A percentile compares a stretch with the other conserved stretches of the same genome.
These are phyloP conservation scores for Rhizopus sp. DNA, from an alignment of 371 early-diverging fungal species.

Conservation along the genomic window DNA sequence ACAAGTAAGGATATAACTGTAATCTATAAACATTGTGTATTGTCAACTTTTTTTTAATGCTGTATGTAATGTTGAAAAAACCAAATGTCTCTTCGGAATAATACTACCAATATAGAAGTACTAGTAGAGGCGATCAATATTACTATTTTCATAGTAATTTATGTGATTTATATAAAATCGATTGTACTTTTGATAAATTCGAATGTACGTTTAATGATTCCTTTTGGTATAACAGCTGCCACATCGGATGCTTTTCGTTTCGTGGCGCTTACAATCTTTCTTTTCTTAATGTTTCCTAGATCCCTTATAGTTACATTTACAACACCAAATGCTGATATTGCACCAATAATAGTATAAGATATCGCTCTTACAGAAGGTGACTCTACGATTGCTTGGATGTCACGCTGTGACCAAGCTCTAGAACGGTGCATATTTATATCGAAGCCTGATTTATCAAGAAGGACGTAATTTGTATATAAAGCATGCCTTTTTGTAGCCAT, in stretches of 20 bases:
- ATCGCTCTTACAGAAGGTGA: slow-evolving; percentile 3
- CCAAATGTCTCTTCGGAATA: no score
- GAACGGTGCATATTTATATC: slow-evolving; percentile 2
- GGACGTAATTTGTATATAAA: not conserved
- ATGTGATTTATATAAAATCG: no score
- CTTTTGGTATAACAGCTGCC: slow-evolving; percentile 1
- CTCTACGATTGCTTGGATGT: not conserved
- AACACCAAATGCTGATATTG: slow-evolving; percentile 1
- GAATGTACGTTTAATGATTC: slow-evolving; percentile 7
- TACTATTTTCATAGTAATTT: no score
- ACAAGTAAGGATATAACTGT: no score
- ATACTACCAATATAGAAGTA: no score
- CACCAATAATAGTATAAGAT: not conserved
- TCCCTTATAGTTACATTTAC: slow-evolving; percentile 1
- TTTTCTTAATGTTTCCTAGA: slow-evolving; percentile 11
- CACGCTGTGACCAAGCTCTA: slow-evolving; percentile 1
- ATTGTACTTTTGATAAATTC: slow-evolving; percentile 9
- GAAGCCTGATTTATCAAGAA: no score
- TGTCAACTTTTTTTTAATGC: no score
- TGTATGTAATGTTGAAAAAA: no score
- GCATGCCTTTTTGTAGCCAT: slow-evolving; percentile 2
- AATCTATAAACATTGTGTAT: no score
- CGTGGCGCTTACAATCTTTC: slow-evolving; percentile 5
- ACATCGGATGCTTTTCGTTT: slow-evolving; percentile 11
- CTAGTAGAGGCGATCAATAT: no score